Evolutionary conservation across 2,329 filamentous ascomycete species (phyloP).

Genomic region (Aspergillus fischeri): DNA sequence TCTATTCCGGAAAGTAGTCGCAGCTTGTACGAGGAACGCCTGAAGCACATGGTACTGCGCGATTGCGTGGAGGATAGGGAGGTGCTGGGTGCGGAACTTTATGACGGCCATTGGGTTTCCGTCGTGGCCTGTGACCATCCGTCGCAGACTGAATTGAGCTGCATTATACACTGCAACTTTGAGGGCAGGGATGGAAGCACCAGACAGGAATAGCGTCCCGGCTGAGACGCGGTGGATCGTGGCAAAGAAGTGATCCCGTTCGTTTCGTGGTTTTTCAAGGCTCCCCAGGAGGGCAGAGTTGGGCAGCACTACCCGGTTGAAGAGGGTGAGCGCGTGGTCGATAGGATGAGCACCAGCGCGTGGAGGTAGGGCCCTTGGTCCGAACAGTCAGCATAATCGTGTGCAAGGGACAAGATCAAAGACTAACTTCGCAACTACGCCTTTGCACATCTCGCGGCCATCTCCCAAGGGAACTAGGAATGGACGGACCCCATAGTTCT

Average conservation of each 20-base stretch:
- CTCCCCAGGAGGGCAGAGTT: conserved; percentile 11
- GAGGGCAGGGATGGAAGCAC: not conserved
- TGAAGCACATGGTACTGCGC: conserved; percentile 5
- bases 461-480: conserved; percentile 15
- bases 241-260: not conserved
- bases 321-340: conserved; percentile 17
- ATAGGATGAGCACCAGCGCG: conserved; percentile 6
- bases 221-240: not conserved
- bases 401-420: not conserved
- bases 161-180: not conserved
- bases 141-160: not conserved
- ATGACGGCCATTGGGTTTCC: not conserved
- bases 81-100: not conserved
- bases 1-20: conserved; percentile 32
- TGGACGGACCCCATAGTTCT: conserved; percentile 14
- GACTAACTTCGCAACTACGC: not conserved
- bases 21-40: conserved; percentile 6
- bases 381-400: not conserved
- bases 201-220: not conserved
- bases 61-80: conserved; percentile 3
- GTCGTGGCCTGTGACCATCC: not conserved
- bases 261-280: conserved; percentile 4
- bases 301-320: conserved; percentile 13
- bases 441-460: conserved; percentile 10
- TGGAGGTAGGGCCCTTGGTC: conserved; percentile 3